Conservation (phyloP, 139 green algal species). For the Chlorella sp. region DNA sequence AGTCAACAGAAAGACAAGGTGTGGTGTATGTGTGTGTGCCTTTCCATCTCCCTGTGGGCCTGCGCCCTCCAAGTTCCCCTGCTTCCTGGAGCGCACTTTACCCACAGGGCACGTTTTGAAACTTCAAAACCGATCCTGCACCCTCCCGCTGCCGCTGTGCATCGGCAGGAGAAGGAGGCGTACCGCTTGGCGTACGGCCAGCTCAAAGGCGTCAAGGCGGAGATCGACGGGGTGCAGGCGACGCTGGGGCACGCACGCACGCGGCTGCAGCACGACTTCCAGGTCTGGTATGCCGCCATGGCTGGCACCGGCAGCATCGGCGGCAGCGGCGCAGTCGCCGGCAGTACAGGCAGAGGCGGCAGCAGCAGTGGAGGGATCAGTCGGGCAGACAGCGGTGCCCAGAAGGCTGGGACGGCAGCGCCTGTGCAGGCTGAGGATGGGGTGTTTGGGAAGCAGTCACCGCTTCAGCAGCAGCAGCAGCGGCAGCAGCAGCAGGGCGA, state of each 20-base stretch:
- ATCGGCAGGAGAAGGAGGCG: slow-evolving; percentile 69
- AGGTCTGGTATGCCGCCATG: slow-evolving; percentile 77
- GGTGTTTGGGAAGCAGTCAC: neutral
- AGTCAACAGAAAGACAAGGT: neutral
- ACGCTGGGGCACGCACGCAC: slow-evolving; percentile 78
- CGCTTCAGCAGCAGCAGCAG: neutral
- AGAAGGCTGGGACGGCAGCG: neutral
- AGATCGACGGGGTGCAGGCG: slow-evolving; percentile 89
- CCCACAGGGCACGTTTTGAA: too few species aligned
- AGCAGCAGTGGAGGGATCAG: neutral
- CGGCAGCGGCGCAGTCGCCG: slow-evolving; percentile 12
- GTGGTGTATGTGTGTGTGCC: neutral
- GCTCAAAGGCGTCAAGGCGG: slow-evolving; percentile 82
- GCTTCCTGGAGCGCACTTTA: too few species aligned
- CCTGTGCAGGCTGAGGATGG: too few species aligned
- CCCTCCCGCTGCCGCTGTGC: neutral
- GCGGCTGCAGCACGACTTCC: slow-evolving; percentile 81
- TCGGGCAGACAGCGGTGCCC: too few species aligned
- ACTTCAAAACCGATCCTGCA: too few species aligned
- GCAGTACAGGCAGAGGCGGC: neutral
- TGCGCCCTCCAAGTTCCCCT: neutral
- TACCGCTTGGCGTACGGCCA: slow-evolving; percentile 80
- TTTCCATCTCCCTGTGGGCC: neutral
- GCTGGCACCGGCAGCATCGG: neutral
- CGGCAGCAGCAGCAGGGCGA: neutral